Percentiles rank a stretch among this genome's conserved stretches.
Evolutionary conservation across 495 filamentous ascomycete genomes (phyloP).

Genomic region (Xylaria scruposa): DNA sequence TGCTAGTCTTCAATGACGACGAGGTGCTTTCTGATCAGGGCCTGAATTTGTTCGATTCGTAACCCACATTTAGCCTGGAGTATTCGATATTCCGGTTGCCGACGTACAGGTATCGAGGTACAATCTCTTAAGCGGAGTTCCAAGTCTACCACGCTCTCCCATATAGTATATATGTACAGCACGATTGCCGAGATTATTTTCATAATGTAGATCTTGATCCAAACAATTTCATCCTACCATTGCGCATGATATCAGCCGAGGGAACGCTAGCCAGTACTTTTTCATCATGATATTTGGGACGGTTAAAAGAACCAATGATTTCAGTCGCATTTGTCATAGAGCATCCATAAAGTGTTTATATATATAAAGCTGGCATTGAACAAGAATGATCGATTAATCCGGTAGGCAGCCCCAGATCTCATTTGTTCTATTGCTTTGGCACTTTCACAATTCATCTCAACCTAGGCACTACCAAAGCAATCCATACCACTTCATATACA

Average conservation of each 20-base stretch:
- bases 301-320: slow-evolving; percentile 1
- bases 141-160: neutral
- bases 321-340: neutral
- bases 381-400: neutral
- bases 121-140: neutral
- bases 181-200: slow-evolving; percentile 13
- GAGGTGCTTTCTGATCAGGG: neutral
- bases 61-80: slow-evolving; percentile 17
- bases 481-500: neutral
- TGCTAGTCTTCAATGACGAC: neutral
- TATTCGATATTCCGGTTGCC: neutral
- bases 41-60: neutral
- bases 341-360: neutral
- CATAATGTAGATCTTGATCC: slow-evolving; percentile 2
- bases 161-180: neutral
- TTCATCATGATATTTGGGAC: neutral
- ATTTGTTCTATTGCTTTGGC: neutral
- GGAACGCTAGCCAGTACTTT: neutral
- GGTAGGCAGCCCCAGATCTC: neutral
- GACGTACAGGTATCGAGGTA: neutral
- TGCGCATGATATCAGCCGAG: slow-evolving; percentile 2
- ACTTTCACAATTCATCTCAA: neutral
- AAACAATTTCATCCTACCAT: slow-evolving; percentile 1
- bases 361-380: neutral
- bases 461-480: neutral